These are phyloP conservation scores for Ogataea hybrid DNA, from an alignment of 1,139 yeast genomes.

Conservation along the genomic window DNA sequence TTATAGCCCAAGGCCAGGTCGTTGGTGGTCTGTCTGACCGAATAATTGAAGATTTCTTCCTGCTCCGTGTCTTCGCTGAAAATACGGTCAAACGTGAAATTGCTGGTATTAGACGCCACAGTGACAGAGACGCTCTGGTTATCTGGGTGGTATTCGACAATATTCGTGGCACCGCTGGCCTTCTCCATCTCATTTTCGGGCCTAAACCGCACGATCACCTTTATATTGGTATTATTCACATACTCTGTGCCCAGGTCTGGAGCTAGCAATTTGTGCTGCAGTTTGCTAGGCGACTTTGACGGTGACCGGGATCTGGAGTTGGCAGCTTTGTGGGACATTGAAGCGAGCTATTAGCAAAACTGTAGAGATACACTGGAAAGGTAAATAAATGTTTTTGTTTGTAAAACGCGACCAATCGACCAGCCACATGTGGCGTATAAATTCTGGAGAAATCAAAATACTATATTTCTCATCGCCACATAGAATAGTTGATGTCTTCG, in stretches of 20 bases:
- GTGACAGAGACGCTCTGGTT: constrained; percentile 20
- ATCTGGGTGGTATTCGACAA: constrained; percentile 34
- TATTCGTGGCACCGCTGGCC: constrained; percentile 20
- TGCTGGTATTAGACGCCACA: constrained; percentile 12
- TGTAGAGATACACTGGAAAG: constrained; percentile 3
- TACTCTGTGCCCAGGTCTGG: constrained; percentile 7
- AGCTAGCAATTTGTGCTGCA: constrained; percentile 1
- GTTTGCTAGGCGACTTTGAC: constrained; percentile 9
- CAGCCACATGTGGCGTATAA: constrained; percentile 9
- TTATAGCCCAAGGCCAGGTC: constrained; percentile 79
- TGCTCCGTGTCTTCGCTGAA: constrained; percentile 54
- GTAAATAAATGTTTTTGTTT: constrained; percentile 10
- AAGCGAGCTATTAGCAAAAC: constrained; percentile 6
- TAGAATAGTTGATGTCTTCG: constrained; percentile 20
- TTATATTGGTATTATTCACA: constrained; percentile 40
- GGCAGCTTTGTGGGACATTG: constrained; percentile 3
- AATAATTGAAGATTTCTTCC: constrained; percentile 58
- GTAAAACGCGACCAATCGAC: constrained; percentile 6
- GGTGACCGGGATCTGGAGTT: constrained; percentile 8
- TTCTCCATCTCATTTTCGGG: constrained; percentile 41
- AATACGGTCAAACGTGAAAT: constrained; percentile 68
- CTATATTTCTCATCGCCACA: not conserved
- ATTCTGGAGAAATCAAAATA: not conserved
- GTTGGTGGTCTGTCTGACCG: constrained; percentile 57
- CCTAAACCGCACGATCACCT: constrained; percentile 65